A percentile compares a stretch with the other conserved stretches of the same genome.
phyloP scores from a whole-genome alignment of 2,329 filamentous ascomycete species.

The Stemphylium vesicarium region DNA sequence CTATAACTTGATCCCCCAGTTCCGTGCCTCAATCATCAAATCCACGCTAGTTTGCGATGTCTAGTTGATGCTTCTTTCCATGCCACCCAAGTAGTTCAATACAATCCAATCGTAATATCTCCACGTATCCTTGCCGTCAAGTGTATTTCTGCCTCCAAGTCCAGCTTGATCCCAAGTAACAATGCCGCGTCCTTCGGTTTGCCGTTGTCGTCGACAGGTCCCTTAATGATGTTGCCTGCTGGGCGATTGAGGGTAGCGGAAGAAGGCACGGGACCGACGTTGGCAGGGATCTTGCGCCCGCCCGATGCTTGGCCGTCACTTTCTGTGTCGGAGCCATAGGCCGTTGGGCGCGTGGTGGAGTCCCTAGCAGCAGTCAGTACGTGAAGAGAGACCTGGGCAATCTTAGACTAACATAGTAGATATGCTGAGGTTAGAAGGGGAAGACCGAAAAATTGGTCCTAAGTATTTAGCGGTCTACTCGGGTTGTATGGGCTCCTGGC shows the following conservation, averaged over 20 bases:
- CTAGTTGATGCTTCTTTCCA: neutral
- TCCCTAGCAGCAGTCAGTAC: slow-evolving; percentile 28
- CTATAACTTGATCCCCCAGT: no score
- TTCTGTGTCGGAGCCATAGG: slow-evolving; percentile 49
- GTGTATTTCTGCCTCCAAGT: slow-evolving; percentile 68
- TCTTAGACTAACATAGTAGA: slow-evolving; percentile 35
- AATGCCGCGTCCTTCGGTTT: slow-evolving; percentile 64
- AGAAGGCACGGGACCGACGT: slow-evolving; percentile 43
- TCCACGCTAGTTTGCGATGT: neutral
- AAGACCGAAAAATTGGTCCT: slow-evolving; percentile 4
- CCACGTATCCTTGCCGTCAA: slow-evolving; percentile 65
- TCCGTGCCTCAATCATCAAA: neutral
- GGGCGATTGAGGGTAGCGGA: slow-evolving; percentile 50
- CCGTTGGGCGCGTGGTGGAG: slow-evolving; percentile 35
- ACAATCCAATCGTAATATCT: slow-evolving; percentile 66
- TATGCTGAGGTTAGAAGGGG: slow-evolving; percentile 23
- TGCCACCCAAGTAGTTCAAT: slow-evolving; percentile 47
- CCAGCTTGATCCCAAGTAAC: slow-evolving; percentile 68
- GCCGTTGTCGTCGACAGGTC: slow-evolving; percentile 63
- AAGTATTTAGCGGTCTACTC: slow-evolving; percentile 1
- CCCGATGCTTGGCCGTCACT: slow-evolving; percentile 50
- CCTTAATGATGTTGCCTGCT: slow-evolving; percentile 58
- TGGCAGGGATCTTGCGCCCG: slow-evolving; percentile 43
- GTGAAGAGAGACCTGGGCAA: neutral
- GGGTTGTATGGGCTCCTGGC: slow-evolving; percentile 18